These are phyloP conservation scores for Asterophora lycoperdoides DNA, from an alignment of 768 basidiomycete genomes.

Conservation along the genomic window DNA sequence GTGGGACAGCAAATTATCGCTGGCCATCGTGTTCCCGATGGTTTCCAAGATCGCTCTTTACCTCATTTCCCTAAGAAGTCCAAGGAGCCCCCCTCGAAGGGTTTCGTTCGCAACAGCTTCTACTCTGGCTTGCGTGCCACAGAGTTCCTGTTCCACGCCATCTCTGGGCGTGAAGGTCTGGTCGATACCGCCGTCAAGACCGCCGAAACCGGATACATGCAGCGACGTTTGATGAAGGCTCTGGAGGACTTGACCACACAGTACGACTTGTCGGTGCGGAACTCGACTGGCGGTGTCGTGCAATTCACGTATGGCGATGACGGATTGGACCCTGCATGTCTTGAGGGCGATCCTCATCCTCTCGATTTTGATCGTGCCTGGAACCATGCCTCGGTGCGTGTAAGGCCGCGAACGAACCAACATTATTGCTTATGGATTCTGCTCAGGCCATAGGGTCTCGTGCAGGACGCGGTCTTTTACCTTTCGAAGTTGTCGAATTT, in stretches of 20 bases:
- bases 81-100: slow-evolving; percentile 93
- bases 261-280: slow-evolving; percentile 94
- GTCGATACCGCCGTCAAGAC: slow-evolving; percentile 99
- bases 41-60: slow-evolving; percentile 98
- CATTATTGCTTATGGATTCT: slow-evolving; percentile 9
- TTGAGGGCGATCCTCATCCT: slow-evolving; percentile 94
- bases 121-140: slow-evolving; percentile 88
- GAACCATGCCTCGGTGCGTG: slow-evolving; percentile 72
- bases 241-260: slow-evolving; percentile 95
- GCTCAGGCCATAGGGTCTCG: slow-evolving; percentile 60
- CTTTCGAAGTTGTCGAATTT: slow-evolving; percentile 80
- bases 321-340: slow-evolving; percentile 91
- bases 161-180: slow-evolving; percentile 96
- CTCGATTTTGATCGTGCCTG: slow-evolving; percentile 86
- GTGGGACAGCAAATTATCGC: slow-evolving; percentile 99
- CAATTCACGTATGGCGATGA: slow-evolving; percentile 98
- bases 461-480: slow-evolving; percentile 63
- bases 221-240: slow-evolving; percentile 97
- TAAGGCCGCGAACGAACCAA: background rate
- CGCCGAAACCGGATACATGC: slow-evolving; percentile 99
- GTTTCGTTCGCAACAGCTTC: slow-evolving; percentile 97
- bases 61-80: slow-evolving; percentile 98
- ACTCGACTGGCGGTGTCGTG: slow-evolving; percentile 91
- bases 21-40: slow-evolving; percentile 96
- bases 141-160: slow-evolving; percentile 98